phyloP scores from a whole-genome alignment of 208 protist genomes.

The Leptomonas pyrrhocoris region DNA sequence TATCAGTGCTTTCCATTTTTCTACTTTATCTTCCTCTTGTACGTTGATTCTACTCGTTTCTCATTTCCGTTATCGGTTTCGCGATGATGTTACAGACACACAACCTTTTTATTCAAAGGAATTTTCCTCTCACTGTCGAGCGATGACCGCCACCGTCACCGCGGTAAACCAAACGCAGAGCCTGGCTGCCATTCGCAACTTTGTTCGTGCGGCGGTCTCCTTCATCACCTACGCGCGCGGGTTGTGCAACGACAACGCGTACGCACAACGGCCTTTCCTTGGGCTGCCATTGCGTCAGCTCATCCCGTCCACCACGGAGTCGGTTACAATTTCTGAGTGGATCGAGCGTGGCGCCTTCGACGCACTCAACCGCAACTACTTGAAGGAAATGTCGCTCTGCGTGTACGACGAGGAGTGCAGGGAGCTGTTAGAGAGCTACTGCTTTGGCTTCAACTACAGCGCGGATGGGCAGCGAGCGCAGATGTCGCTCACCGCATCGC shows the following conservation, averaged over 20 bases:
- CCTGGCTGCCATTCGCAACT: slow-evolving; percentile 83
- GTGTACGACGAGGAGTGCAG: slow-evolving; percentile 64
- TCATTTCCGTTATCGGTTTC: too few species aligned
- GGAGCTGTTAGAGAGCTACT: slow-evolving; percentile 79
- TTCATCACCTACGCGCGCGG: slow-evolving; percentile 80
- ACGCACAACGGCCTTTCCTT: slow-evolving; percentile 61
- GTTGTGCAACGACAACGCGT: slow-evolving; percentile 73
- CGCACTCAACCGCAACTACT: slow-evolving; percentile 76
- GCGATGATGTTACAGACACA: too few species aligned
- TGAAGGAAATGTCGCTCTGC: slow-evolving; percentile 80
- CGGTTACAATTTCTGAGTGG: slow-evolving; percentile 69
- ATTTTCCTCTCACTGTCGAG: too few species aligned
- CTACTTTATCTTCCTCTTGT: too few species aligned
- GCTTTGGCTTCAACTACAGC: slow-evolving; percentile 72
- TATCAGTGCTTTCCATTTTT: too few species aligned
- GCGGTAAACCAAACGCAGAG: slow-evolving; percentile 77
- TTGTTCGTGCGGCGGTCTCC: slow-evolving; percentile 73
- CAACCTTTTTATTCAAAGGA: too few species aligned
- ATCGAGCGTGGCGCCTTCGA: slow-evolving; percentile 84
- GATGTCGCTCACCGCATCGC: slow-evolving; percentile 52
- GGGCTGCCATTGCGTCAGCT: slow-evolving; percentile 69
- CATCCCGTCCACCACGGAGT: slow-evolving; percentile 53
- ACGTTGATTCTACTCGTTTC: too few species aligned
- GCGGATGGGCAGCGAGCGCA: slow-evolving; percentile 47
- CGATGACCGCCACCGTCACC: slow-evolving; percentile 44